Conservation (phyloP, 257 asterid species). For the Anisodus acutangulus region DNA sequence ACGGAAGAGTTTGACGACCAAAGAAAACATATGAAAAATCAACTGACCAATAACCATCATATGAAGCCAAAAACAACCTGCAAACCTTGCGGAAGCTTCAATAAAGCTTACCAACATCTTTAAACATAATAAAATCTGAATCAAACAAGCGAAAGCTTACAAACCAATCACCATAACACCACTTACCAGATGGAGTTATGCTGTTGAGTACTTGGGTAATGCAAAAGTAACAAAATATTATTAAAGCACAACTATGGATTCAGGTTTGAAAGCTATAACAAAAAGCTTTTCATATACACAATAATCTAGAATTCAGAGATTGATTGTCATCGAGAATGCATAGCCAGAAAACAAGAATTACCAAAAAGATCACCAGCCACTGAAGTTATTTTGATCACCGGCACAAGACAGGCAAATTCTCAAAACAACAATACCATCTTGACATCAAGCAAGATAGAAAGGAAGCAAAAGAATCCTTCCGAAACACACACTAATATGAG, state of each 20-base stretch:
- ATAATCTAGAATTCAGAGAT: not conserved
- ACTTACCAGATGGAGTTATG: not conserved
- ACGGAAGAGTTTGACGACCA: not conserved
- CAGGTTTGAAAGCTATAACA: not conserved
- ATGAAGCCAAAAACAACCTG: conserved; percentile 18
- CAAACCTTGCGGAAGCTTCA: not conserved
- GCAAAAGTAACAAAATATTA: not conserved
- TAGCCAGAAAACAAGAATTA: not conserved
- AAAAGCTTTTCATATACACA: not conserved
- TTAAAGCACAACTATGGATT: not conserved
- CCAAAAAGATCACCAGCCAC: not conserved
- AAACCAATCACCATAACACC: not conserved
- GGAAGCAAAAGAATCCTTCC: conserved; percentile 10
- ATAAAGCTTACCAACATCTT: not conserved
- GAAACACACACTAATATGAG: not conserved
- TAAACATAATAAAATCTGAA: not conserved
- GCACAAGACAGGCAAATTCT: not conserved
- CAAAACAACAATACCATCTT: not conserved
- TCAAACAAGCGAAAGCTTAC: not conserved
- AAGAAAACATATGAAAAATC: not conserved
- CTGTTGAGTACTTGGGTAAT: not conserved
- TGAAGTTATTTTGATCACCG: not conserved
- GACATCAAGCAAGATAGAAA: conserved; percentile 23
- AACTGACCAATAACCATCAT: not conserved
- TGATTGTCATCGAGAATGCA: not conserved